A percentile compares a stretch with the other conserved stretches of the same genome.
Evolutionary conservation across 2,329 filamentous ascomycete species (phyloP).

Genomic region (Ambrosiella beaveri): DNA sequence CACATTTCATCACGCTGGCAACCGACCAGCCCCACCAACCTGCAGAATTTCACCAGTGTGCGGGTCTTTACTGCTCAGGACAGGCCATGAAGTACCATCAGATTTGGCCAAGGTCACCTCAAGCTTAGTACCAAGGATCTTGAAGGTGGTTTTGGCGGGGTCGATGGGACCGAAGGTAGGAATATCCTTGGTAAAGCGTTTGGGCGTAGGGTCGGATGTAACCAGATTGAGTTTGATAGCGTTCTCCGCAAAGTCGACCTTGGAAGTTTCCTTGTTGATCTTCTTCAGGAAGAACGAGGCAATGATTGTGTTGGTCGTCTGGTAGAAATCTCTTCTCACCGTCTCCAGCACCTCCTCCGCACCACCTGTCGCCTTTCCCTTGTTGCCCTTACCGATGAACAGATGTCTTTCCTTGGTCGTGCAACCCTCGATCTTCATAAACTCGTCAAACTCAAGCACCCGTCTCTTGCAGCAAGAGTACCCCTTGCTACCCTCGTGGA

Average conservation of each 20-base stretch:
- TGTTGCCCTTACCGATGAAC: constrained; percentile 61
- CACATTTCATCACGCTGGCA: constrained; percentile 3
- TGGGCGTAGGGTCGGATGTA: constrained; percentile 61
- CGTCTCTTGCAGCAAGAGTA: constrained; percentile 93
- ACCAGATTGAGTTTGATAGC: constrained; percentile 61
- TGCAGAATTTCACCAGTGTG: constrained; percentile 66
- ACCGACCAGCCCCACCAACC: constrained; percentile 57
- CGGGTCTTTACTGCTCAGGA: constrained; percentile 60
- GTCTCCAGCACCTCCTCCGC: constrained; percentile 59
- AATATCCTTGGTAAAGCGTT: constrained; percentile 60
- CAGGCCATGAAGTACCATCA: constrained; percentile 68
- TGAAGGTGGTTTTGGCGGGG: constrained; percentile 54
- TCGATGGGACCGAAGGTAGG: constrained; percentile 66
- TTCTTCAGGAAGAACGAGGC: constrained; percentile 94
- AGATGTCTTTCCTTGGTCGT: constrained; percentile 65
- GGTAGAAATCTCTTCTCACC: constrained; percentile 80
- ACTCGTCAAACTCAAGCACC: constrained; percentile 93
- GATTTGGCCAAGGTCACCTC: constrained; percentile 59
- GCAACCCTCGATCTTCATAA: constrained; percentile 89
- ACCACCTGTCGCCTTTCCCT: constrained; percentile 32
- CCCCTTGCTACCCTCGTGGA: constrained; percentile 96
- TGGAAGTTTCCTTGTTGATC: constrained; percentile 67
- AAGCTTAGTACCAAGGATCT: constrained; percentile 76
- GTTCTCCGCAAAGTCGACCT: constrained; percentile 47
- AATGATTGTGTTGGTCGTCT: constrained; percentile 70